Evolutionary conservation across 768 basidiomycete species (phyloP).

Genomic region (Macrolepiota albuminosa): DNA sequence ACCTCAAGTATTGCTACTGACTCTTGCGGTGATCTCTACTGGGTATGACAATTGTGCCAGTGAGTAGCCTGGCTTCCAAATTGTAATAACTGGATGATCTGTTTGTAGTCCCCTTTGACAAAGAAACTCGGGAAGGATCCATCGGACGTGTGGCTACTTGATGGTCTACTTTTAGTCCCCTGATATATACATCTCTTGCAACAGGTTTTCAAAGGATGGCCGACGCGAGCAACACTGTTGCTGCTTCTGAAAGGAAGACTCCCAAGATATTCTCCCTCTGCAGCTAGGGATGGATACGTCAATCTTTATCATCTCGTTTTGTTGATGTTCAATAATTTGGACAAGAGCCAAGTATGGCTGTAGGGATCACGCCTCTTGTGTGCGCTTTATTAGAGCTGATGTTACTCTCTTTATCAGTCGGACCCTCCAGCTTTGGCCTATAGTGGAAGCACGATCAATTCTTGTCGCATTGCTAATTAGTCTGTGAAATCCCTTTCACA

Average conservation of each 20-base stretch:
- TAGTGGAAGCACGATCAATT: neutral
- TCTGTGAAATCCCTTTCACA: conserved; percentile 15
- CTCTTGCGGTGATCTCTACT: neutral
- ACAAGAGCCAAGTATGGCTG: conserved; percentile 54
- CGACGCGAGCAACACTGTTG: conserved; percentile 46
- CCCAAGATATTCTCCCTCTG: conserved; percentile 58
- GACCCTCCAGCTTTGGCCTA: conserved; percentile 27
- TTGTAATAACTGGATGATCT: neutral
- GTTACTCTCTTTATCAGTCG: conserved; percentile 25
- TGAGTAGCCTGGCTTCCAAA: conserved; percentile 17
- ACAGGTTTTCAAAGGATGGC: conserved; percentile 52
- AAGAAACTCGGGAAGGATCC: conserved; percentile 50
- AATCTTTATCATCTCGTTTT: neutral
- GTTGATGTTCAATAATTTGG: neutral
- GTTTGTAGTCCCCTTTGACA: conserved; percentile 49
- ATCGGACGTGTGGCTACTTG: conserved; percentile 41
- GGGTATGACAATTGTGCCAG: conserved; percentile 55
- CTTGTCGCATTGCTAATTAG: neutral
- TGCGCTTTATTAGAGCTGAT: neutral
- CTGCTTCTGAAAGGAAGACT: conserved; percentile 37
- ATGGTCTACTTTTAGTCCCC: neutral
- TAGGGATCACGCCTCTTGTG: conserved; percentile 14
- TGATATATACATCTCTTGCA: neutral
- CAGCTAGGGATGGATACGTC: conserved; percentile 58
- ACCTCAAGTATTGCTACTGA: conserved; percentile 45